A percentile compares a stretch with the other conserved stretches of the same genome.
Conservation (phyloP, 2,329 filamentous ascomycete genomes). For the Ascosphaera acerosa region DNA sequence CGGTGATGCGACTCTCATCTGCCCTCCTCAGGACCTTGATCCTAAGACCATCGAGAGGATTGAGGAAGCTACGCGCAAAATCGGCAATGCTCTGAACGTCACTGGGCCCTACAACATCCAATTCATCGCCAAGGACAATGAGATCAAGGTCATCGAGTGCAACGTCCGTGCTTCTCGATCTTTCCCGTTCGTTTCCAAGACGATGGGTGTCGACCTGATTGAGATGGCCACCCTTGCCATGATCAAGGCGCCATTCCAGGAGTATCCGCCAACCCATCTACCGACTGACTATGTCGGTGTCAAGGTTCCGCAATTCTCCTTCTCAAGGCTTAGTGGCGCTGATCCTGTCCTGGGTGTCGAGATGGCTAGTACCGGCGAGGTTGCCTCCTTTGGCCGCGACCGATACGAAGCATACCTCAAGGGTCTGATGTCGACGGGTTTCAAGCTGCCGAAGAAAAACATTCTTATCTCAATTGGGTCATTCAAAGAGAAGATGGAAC, state of each 20-base stretch:
- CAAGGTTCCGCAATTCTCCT: slow-evolving; percentile 97
- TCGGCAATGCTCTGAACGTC: slow-evolving; percentile 77
- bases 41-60: slow-evolving; percentile 72
- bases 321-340: slow-evolving; percentile 85
- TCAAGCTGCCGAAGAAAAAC: slow-evolving; percentile 88
- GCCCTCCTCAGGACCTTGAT: slow-evolving; percentile 83
- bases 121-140: slow-evolving; percentile 98
- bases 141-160: slow-evolving; percentile 99
- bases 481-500: slow-evolving; percentile 94
- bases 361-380: slow-evolving; percentile 97
- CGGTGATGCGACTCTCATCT: slow-evolving; percentile 83
- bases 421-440: slow-evolving; percentile 81
- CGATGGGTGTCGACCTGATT: slow-evolving; percentile 92
- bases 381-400: slow-evolving; percentile 83
- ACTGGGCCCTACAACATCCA: slow-evolving; percentile 98
- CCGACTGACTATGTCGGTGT: slow-evolving; percentile 71
- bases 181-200: slow-evolving; percentile 95
- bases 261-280: slow-evolving; percentile 56
- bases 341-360: slow-evolving; percentile 94
- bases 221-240: slow-evolving; percentile 98
- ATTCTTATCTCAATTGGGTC: slow-evolving; percentile 86
- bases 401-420: slow-evolving; percentile 98
- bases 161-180: slow-evolving; percentile 91
- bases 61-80: slow-evolving; percentile 85
- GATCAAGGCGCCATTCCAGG: slow-evolving; percentile 54